Percentiles rank a stretch among this genome's conserved stretches.
Conservation (phyloP, 306 rosid species). For the Inga laurina region DNA sequence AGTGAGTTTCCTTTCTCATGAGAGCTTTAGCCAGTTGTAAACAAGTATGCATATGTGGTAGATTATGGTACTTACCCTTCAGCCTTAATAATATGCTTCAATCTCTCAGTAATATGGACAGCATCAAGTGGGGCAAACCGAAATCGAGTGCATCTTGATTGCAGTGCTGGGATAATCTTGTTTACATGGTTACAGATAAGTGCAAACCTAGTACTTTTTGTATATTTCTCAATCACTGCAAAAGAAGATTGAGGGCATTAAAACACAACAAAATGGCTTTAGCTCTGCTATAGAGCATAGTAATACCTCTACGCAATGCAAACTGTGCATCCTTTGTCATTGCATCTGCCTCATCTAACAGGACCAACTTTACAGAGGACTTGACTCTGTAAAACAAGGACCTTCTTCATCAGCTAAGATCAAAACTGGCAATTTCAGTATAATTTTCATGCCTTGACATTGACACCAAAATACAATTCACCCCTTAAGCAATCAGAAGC, state of each 20-base stretch:
- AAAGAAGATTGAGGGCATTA: constrained; percentile 20
- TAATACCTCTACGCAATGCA: constrained; percentile 90
- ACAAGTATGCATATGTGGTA: neutral
- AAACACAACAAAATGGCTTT: constrained; percentile 21
- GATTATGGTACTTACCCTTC: constrained; percentile 56
- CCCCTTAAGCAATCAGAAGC: constrained; percentile 3
- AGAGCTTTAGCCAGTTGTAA: neutral
- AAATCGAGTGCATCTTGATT: constrained; percentile 94
- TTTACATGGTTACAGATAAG: constrained; percentile 94
- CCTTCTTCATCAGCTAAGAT: constrained; percentile 17
- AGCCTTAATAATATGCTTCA: constrained; percentile 78
- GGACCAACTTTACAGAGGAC: constrained; percentile 75
- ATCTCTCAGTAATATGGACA: constrained; percentile 81
- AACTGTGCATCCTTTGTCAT: constrained; percentile 99
- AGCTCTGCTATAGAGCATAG: neutral
- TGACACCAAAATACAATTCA: neutral
- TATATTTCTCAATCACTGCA: constrained; percentile 93
- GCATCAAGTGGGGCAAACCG: constrained; percentile 96
- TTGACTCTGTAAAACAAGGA: constrained; percentile 57
- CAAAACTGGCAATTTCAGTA: constrained; percentile 22
- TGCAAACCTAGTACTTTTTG: constrained; percentile 83
- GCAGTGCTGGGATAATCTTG: constrained; percentile 94
- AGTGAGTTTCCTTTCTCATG: neutral
- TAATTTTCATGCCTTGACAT: neutral
- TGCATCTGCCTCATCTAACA: constrained; percentile 96